Conservation (phyloP, 2,329 filamentous ascomycete genomes). For the Tolypocladium ovalisporum region DNA sequence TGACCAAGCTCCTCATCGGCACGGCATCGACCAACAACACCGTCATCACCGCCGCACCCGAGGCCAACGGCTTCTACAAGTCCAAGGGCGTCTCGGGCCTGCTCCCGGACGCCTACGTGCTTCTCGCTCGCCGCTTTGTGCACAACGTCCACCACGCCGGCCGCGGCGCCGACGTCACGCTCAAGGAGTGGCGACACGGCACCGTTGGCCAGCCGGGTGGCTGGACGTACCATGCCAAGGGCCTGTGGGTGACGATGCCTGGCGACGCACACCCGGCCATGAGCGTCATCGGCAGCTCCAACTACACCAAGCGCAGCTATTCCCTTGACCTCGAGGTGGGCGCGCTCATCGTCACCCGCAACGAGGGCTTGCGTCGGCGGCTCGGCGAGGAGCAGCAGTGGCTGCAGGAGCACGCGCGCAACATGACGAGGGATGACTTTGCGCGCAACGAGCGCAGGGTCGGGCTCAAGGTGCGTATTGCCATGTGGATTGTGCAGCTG, state of each 20-base stretch:
- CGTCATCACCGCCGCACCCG: conserved; percentile 83
- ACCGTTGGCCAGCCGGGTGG: conserved; percentile 70
- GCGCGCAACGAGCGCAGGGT: conserved; percentile 73
- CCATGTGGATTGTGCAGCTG: conserved; percentile 87
- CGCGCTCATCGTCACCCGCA: conserved; percentile 70
- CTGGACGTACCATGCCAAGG: conserved; percentile 98
- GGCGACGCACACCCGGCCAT: conserved; percentile 57
- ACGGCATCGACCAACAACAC: conserved; percentile 62
- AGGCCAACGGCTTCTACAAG: conserved; percentile 91
- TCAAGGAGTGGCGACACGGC: conserved; percentile 84
- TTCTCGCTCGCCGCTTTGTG: conserved; percentile 75
- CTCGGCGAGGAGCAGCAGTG: conserved; percentile 72
- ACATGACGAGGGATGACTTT: conserved; percentile 67
- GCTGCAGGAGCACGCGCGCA: conserved; percentile 63
- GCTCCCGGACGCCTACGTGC: conserved; percentile 83
- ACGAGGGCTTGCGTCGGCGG: conserved; percentile 58
- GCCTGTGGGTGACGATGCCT: conserved; percentile 76
- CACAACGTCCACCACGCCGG: conserved; percentile 38
- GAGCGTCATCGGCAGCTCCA: conserved; percentile 80
- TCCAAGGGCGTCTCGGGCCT: conserved; percentile 82
- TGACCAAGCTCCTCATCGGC: conserved; percentile 68
- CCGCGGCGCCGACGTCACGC: conserved; percentile 46
- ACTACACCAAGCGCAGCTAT: conserved; percentile 93
- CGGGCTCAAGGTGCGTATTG: conserved; percentile 70
- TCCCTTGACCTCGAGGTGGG: conserved; percentile 85